phyloP scores from a whole-genome alignment of 495 filamentous ascomycete species.

The Penicillium paxilli region DNA sequence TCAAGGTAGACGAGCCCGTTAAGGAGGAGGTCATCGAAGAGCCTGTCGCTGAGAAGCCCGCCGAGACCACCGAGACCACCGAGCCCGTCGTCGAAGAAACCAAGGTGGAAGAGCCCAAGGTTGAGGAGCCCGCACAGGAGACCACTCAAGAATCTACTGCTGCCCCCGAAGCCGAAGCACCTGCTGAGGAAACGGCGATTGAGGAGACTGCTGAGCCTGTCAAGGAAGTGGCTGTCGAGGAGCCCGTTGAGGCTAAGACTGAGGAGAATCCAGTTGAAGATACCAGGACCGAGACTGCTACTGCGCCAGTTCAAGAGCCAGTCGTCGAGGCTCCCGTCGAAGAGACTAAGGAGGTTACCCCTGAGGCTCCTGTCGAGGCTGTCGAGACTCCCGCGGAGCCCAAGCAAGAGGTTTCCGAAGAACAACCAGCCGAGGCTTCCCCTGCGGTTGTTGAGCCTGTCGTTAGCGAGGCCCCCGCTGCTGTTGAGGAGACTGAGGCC shows the following conservation, averaged over 20 bases:
- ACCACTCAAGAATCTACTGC: conserved; percentile 9
- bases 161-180: conserved; percentile 8
- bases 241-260: not conserved
- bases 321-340: not conserved
- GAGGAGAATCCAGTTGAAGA: not conserved
- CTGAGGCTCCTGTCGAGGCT: conserved; percentile 10
- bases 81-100: conserved; percentile 10
- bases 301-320: conserved; percentile 7
- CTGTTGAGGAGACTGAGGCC: conserved; percentile 2
- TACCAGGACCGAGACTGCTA: conserved; percentile 4
- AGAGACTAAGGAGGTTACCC: conserved; percentile 2
- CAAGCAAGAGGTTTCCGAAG: conserved; percentile 2
- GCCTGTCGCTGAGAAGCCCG: conserved; percentile 1
- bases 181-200: conserved; percentile 1
- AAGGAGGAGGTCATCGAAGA: conserved; percentile 6
- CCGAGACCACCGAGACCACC: conserved; percentile 11
- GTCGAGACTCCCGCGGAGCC: not conserved
- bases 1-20: conserved; percentile 4
- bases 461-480: too few species aligned
- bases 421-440: too few species aligned
- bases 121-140: conserved; percentile 1
- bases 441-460: conserved; percentile 1
- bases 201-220: not conserved
- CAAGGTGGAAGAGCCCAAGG: conserved; percentile 7
- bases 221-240: not conserved